Evolutionary conservation across 176 grass and related monocot genomes (phyloP), one percentile per base, ranked within the genome.

Genomic region (Rhipidocladum racemiflorum): DNA sequence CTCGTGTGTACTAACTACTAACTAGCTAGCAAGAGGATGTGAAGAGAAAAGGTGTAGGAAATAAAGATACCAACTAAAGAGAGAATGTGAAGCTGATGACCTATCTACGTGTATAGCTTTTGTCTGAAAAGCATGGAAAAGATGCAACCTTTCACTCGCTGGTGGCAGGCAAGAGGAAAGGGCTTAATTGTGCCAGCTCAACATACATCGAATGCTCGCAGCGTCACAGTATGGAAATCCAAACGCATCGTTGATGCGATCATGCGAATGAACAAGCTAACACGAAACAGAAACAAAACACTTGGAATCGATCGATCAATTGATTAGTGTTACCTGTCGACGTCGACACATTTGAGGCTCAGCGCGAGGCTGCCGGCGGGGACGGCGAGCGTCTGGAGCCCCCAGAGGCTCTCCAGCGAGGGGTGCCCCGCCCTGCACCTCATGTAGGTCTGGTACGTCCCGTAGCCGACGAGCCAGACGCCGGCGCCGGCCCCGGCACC

Each of bases 401-500:
- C 88, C 93, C 90, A 95, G 20, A 96, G 60, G 57, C 39, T 82
- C 60, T 92, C 93, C 66, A 96, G 63, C 49, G 93, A 95, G 13
- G 90, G 93, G 38, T 83, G 39, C 3, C 93, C 93, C 14, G 27
- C 75, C 9, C 88, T 82, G 59, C 93, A 96, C 76, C 75, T 78
- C 61, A 89, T 91, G 84, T 96, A 91, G 23, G 83, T 89, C 86
- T 96, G 83, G 57, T 92, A 91, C 23, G 90, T 92, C 16, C 85
- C 90, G 42, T 89, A 72, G 16, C 88, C 81, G 38, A 92, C 44
- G 7, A 96, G 81, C 93, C 93, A 96, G 49, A 92, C 74, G 60
- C 78, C 84, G 49, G 75, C 79, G 24, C 59, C 67, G 49, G 90
- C 74, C 53, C 78, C 84, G 49, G 75, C 79, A 20, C 59, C 67